phyloP scores from a whole-genome alignment of 1,284 basidiomycete species.

The Cronartium quercuum region DNA sequence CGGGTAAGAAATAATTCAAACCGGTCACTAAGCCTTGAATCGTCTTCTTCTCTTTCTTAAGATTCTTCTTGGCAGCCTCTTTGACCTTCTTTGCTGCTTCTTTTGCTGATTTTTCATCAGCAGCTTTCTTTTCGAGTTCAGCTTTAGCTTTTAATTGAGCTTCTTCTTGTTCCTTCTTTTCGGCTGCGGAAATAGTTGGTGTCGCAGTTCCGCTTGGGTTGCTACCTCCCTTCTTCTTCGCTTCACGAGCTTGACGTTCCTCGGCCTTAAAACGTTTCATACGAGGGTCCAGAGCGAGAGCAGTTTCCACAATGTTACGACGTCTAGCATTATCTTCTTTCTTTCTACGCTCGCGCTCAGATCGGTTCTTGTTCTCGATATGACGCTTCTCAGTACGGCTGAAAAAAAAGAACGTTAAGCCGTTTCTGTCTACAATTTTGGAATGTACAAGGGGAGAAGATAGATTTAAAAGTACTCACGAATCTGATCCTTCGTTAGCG shows the following conservation, averaged over 20 bases:
- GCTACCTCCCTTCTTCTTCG: conserved; percentile 63
- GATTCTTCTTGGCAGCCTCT: conserved; percentile 56
- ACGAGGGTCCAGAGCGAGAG: conserved; percentile 79
- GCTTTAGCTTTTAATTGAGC: conserved; percentile 68
- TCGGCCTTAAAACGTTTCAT: conserved; percentile 97
- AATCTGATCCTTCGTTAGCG: conserved; percentile 93
- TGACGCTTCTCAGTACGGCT: conserved; percentile 98
- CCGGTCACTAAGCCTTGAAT: conserved; percentile 53
- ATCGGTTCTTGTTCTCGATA: conserved; percentile 99
- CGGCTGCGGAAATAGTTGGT: conserved; percentile 49
- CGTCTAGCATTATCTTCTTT: conserved; percentile 95
- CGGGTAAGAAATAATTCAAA: conserved; percentile 57
- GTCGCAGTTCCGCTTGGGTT: conserved; percentile 53
- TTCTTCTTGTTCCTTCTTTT: conserved; percentile 61
- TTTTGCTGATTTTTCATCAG: conserved; percentile 63
- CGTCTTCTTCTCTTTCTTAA: conserved; percentile 52
- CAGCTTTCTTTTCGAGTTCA: conserved; percentile 64
- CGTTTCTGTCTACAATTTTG: conserved; percentile 23
- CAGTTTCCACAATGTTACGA: conserved; percentile 77
- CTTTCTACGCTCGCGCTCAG: conserved; percentile 89
- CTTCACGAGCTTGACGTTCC: conserved; percentile 89
- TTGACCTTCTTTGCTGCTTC: conserved; percentile 93
- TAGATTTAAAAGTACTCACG: conserved; percentile 53
- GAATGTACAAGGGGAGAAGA: background rate
- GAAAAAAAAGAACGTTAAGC: conserved; percentile 29